Evolutionary conservation across 75 land plant genomes (phyloP), one percentile per base, ranked within the genome.

Genomic region (Larix kaempferi): DNA sequence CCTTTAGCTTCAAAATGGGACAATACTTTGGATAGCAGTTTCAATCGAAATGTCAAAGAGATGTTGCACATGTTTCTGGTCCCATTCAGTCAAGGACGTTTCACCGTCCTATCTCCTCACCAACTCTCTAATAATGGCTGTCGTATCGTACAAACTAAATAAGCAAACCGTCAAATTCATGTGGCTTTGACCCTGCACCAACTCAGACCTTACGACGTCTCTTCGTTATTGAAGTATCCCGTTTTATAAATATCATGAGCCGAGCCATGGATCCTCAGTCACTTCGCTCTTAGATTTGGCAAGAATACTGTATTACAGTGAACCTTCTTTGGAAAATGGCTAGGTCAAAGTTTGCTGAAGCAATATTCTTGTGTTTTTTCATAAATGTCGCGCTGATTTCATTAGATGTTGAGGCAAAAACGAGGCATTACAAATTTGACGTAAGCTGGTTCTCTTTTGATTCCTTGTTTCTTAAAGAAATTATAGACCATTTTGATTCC

Each of bases 101-200:
- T 8, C 52, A 39, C 52, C 22, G n/a, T 69, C 10, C 10, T 13
- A 22, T 29, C 23, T 69, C 4, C 23, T 41, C 4, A 69, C 73
- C 73, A 69, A 35, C 73, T 41, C 23, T 21, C 6, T 12, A 8
- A 23, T 41, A 10, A 39, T 6, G 39, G 54, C 4, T 69, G 39
- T 39, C 73, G 73, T 69, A 69, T 69, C 73, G 49, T 69, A 69
- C 2, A 69, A 69, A 39, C 13, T 21, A 69, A 69, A 69, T 41
- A 37, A 69, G n/a, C n/a, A 69, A 39, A 10, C 73, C n/a, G 41
- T 37, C 73, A 37, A 39, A n/a, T 10, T 5, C 11, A 17, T 3
- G n/a, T 69, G 52, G 73, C 13, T 69, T 69, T 69, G 73, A 69
- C 73, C 6, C 41, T 69, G 49, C 35, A 69, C 73, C 71, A 35